phyloP scores from a whole-genome alignment of 306 rosid species.

The Oxytropis ochrocephala region DNA sequence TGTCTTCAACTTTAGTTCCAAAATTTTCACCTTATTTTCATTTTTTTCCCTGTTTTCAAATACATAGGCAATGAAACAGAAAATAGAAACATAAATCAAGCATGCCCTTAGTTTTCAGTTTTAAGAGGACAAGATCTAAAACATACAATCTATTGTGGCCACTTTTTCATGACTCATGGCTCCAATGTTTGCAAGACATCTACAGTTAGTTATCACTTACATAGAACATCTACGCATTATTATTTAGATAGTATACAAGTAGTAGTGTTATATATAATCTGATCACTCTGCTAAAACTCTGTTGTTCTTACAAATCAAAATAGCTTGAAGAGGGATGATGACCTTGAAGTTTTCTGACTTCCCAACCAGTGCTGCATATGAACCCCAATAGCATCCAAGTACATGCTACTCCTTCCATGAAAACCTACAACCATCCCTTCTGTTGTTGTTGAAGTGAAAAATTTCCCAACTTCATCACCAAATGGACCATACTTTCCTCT shows the following conservation, averaged over 20 bases:
- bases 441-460: constrained; percentile 80
- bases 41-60: no score
- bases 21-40: no score
- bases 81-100: no score
- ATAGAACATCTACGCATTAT: background rate
- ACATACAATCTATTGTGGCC: background rate
- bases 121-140: background rate
- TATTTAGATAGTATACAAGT: constrained; percentile 13
- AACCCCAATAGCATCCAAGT: constrained; percentile 86
- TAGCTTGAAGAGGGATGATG: constrained; percentile 53
- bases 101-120: background rate
- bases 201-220: background rate
- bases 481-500: constrained; percentile 89
- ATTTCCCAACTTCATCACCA: constrained; percentile 81
- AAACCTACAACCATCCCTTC: constrained; percentile 89
- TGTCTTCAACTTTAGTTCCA: no score
- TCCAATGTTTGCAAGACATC: background rate
- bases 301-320: constrained; percentile 33
- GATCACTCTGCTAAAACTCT: background rate
- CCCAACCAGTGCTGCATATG: constrained; percentile 99
- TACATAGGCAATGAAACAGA: no score
- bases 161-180: background rate
- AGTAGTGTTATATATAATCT: background rate
- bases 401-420: constrained; percentile 79
- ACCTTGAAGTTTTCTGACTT: constrained; percentile 47